Conservation (phyloP, 805 yeast genomes). For the Candida mattraensis region DNA sequence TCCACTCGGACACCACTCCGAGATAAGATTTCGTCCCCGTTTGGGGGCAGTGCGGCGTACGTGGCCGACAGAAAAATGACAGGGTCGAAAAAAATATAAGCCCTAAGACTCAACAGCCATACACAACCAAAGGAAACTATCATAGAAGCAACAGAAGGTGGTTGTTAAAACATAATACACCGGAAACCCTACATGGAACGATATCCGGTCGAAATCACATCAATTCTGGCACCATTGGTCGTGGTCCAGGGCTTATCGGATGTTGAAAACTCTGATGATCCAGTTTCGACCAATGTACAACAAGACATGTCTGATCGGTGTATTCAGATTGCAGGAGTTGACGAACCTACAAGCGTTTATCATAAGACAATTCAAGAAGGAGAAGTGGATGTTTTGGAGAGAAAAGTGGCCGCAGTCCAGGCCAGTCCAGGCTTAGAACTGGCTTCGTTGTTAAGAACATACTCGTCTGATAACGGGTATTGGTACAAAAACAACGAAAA, state of each 20-base stretch:
- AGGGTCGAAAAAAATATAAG: too few species aligned
- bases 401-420: slow-evolving; percentile 25
- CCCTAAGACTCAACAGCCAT: too few species aligned
- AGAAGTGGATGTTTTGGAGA: too few species aligned
- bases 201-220: slow-evolving; percentile 36
- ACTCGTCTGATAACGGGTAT: slow-evolving; percentile 24
- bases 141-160: too few species aligned
- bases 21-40: too few species aligned
- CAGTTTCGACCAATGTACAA: neutral
- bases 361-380: too few species aligned
- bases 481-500: slow-evolving; percentile 20
- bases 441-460: slow-evolving; percentile 30
- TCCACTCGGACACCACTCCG: too few species aligned
- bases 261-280: too few species aligned
- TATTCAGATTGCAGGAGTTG: slow-evolving; percentile 1
- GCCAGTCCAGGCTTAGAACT: slow-evolving; percentile 33
- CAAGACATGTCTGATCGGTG: slow-evolving; percentile 13
- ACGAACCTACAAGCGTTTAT: slow-evolving; percentile 12
- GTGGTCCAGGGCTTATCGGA: slow-evolving; percentile 44
- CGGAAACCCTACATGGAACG: slow-evolving; percentile 35
- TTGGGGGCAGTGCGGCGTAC: too few species aligned
- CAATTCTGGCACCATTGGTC: slow-evolving; percentile 40
- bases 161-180: too few species aligned
- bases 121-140: too few species aligned
- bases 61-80: too few species aligned